Base-by-base conservation (phyloP, 257 asterid genomes). In the Nicotiana sylvestris region DNA sequence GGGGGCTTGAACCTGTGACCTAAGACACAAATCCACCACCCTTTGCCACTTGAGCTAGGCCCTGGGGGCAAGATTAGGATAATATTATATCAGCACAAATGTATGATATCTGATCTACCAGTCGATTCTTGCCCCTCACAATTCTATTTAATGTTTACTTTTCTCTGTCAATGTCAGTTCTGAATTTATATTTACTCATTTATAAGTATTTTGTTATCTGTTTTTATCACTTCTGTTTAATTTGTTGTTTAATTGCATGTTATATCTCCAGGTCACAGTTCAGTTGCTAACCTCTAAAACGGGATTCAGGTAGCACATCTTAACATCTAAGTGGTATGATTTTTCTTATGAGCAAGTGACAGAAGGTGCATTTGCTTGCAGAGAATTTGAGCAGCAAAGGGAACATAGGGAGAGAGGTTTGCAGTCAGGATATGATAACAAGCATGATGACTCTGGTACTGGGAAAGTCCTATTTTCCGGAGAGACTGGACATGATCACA, bases 381-480 rank as follows among this genome's bases (percentile, higher is more conserved):
- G 99, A 89, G 99, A 96, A 88, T 94, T 96, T 82, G 99, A 96
- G 92, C 99, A 94, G 91, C 98, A 96, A 88, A 96, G 99, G 88
- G 99, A 96, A 85, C 97, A 81, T 70, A 89, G 98, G 85, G 99
- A 96, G 86, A 85, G 83, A 81, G 99, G 97, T 67, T 86, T 94
- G 82, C 94, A 91, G 81, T 84, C 95, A 3, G 91, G 95, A 76
- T 86, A 67, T 5, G 90, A 90, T 82, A 81, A 85, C 85, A 89
- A 82, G 84, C 86, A 82, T 82, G 92, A 90, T 57, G 91, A 87
- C 17, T 82, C 78, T 78, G 85, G 86, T 81, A 77, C 87, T 37
- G 89, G 89, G 55, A 94, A 88, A 90, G 85, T 86, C 77, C 85
- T 89, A 62, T 76, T 78, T 86, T 58, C 86, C 17, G 92, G 86